Base-by-base conservation (phyloP, 192 early-diverging fungal species). In the Coemansia sp. region DNA sequence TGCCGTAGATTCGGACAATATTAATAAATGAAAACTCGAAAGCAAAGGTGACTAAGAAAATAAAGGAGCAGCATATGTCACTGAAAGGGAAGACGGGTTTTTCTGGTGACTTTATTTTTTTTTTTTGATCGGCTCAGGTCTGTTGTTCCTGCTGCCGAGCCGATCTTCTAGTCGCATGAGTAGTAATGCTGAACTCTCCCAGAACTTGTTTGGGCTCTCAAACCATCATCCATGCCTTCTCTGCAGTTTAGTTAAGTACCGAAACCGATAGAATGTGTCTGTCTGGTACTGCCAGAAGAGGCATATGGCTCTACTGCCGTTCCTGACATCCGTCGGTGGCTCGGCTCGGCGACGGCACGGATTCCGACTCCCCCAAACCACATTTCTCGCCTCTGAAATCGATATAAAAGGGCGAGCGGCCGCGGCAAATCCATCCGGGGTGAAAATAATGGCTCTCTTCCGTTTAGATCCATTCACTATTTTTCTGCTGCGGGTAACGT, bases 381-480 rank as follows among this genome's bases (percentile, higher is more conserved):
- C 1, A 27, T 25, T 18, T 28, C 27, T 25, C 28, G 18, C 27
- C 19, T 18, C 18, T 56, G 54, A 28, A 56, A 53, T 22, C 30
- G 26, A 49, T 62, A 62, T 62, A 62, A 74, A 74, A 65, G 47
- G 60, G 30, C 22, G 26, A 28, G 30, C 30, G 25, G 50, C 51
- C 51, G 41, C 26, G 52, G 18, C 61, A 2, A 26, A 14, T 18
- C 32, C 5, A 18, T 38, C 50, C 31, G 25, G 38, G 31, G 50
- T 55, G 68, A 73, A 63, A 51, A 44, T 64, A 77, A 77, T 77
- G 74, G 74, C 74, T 71, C 65, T 77, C 62, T 65, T 62, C 57
- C 51, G 50, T 65, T 64, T 65, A 54, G 74, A 71, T 65, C 65
- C 74, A 77, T 77, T 77, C 74, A 54, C 65, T 53, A 56, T n/a